These are phyloP conservation scores for Huiozyma sinensis DNA, from an alignment of 805 yeast species.

Conservation along the genomic window DNA sequence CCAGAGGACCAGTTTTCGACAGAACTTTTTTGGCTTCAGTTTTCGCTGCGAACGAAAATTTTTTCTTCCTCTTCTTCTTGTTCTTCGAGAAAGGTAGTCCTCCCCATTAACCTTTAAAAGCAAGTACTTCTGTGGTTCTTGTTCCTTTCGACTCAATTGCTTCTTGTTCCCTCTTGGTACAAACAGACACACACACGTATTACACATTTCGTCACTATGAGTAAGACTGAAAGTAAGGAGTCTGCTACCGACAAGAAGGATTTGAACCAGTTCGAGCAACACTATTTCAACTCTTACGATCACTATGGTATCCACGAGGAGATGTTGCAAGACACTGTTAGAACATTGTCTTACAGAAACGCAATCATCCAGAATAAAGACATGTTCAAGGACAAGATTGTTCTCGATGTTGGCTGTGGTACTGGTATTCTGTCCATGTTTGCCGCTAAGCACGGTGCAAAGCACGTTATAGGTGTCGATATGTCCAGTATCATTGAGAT, in stretches of 20 bases:
- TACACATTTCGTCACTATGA: conserved; percentile 5
- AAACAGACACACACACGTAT: too few species aligned
- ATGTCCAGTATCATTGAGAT: conserved; percentile 92
- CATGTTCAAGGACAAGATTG: conserved; percentile 85
- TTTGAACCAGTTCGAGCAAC: conserved; percentile 75
- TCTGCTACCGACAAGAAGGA: conserved; percentile 59
- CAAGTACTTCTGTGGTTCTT: too few species aligned
- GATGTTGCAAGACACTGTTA: conserved; percentile 90
- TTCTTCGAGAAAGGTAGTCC: too few species aligned
- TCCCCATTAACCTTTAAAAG: too few species aligned
- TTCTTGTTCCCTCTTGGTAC: too few species aligned
- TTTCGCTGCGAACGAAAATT: too few species aligned
- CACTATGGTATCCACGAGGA: conserved; percentile 98
- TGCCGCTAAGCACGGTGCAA: conserved; percentile 98
- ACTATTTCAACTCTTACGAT: conserved; percentile 89
- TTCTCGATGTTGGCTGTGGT: conserved; percentile 97
- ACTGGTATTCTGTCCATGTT: conserved; percentile 97
- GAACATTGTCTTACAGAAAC: conserved; percentile 84
- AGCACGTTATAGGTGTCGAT: conserved; percentile 94
- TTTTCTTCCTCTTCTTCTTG: too few species aligned
- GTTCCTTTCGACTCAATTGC: too few species aligned
- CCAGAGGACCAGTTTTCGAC: too few species aligned
- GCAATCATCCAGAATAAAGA: conserved; percentile 87
- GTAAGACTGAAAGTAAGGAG: conserved; percentile 18
- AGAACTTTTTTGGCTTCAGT: too few species aligned